These are phyloP conservation scores for Dunaliella sp. DNA, from an alignment of 139 green algal species.

Conservation along the genomic window DNA sequence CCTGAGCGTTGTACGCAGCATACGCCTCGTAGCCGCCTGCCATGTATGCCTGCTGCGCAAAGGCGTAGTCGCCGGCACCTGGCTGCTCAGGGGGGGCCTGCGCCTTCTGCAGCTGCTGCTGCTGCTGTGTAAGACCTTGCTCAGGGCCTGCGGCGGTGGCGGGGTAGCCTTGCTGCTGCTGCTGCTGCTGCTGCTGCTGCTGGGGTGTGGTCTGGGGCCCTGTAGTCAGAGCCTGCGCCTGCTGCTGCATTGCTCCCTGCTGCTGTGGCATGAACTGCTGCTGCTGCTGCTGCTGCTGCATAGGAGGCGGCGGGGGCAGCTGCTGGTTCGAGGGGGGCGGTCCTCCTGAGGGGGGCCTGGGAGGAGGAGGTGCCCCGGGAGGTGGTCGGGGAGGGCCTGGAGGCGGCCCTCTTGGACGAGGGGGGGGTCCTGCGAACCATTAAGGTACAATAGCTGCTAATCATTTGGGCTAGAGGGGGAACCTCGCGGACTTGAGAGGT, in stretches of 20 bases:
- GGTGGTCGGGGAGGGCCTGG: conserved; percentile 6
- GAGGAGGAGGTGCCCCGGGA: neutral
- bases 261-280: conserved; percentile 17
- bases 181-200: neutral
- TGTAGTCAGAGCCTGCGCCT: neutral
- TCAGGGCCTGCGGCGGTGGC: too few relatives aligned
- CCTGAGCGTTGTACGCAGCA: neutral
- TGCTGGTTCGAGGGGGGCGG: conserved; percentile 16
- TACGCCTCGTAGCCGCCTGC: neutral
- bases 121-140: neutral
- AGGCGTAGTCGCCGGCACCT: neutral
- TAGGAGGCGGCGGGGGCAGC: neutral
- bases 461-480: too few relatives aligned
- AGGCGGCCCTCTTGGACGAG: neutral
- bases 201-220: neutral
- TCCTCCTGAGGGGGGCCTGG: neutral
- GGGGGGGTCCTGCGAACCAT: neutral
- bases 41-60: neutral
- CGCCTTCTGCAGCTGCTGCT: conserved; percentile 9
- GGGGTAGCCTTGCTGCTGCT: too few relatives aligned
- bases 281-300: conserved; percentile 15
- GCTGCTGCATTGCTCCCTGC: conserved; percentile 18
- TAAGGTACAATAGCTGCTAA: too few relatives aligned
- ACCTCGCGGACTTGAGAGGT: too few relatives aligned
- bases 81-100: neutral